Percentiles rank a stretch among this genome's conserved stretches.
Evolutionary conservation across 768 basidiomycete species (phyloP).

Genomic region (Favolaschia claudopus): DNA sequence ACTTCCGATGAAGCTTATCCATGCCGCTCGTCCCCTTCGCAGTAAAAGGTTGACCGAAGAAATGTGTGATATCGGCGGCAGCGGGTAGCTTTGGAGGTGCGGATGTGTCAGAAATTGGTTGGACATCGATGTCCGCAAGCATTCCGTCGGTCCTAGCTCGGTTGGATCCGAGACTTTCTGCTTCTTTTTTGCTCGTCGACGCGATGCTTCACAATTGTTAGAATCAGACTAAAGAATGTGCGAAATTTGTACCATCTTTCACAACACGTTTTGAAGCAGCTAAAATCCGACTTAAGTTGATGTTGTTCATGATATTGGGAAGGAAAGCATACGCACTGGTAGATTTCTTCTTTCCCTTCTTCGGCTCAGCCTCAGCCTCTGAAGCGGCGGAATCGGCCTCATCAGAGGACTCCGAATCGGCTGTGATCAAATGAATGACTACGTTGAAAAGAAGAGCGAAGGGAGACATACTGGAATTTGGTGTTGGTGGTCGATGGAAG

Average conservation of each 20-base stretch:
- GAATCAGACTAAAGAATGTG: background rate
- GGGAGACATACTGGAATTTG: too few species aligned
- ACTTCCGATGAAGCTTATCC: background rate
- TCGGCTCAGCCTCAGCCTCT: too few species aligned
- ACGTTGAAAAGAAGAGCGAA: too few species aligned
- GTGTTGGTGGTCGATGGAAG: too few species aligned
- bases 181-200: background rate
- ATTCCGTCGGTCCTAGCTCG: background rate
- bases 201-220: background rate
- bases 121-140: conserved; percentile 12
- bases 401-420: too few species aligned
- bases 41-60: background rate
- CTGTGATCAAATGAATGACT: too few species aligned
- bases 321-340: too few species aligned
- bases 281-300: too few species aligned
- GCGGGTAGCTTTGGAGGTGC: background rate
- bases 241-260: background rate
- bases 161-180: background rate
- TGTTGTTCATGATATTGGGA: too few species aligned
- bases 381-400: too few species aligned
- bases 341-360: too few species aligned
- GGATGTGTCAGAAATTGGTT: background rate
- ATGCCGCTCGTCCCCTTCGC: background rate
- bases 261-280: too few species aligned
- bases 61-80: background rate